These are phyloP conservation scores for Arabidopsis lyrata DNA, from an alignment of 441 rosid species.

Conservation along the genomic window DNA sequence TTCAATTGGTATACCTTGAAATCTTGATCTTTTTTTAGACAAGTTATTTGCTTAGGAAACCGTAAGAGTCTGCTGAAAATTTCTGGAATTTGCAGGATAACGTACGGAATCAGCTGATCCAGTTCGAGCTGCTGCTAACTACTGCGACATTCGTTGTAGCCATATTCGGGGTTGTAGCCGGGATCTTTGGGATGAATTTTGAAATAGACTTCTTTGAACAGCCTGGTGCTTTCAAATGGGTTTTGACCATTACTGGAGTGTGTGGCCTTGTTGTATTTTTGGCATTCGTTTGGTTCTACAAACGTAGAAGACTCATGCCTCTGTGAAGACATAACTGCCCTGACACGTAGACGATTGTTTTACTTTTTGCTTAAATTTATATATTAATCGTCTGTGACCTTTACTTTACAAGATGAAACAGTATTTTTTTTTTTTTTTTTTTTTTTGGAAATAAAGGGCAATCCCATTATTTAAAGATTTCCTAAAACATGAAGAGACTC, in stretches of 20 bases:
- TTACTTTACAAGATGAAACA: not conserved
- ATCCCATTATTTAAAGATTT: no score
- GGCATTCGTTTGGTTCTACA: conserved; percentile 92
- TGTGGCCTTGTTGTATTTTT: conserved; percentile 64
- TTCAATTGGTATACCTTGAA: conserved; percentile 75
- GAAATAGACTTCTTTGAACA: conserved; percentile 67
- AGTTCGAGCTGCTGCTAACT: conserved; percentile 90
- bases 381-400: not conserved
- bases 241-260: conserved; percentile 74
- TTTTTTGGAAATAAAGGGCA: no score
- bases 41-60: conserved; percentile 14
- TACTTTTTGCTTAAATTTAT: not conserved
- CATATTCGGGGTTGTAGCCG: conserved; percentile 97
- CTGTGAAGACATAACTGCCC: conserved; percentile 46
- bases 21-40: not conserved
- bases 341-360: conserved; percentile 15
- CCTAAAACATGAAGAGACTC: no score
- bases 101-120: conserved; percentile 96
- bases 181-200: conserved; percentile 97
- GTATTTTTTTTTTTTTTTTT: no score
- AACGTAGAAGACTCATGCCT: conserved; percentile 90
- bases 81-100: conserved; percentile 67
- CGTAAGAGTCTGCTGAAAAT: not conserved
- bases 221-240: conserved; percentile 89
- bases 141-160: conserved; percentile 97